Evolutionary conservation across 805 yeast genomes (phyloP), one percentile per base, ranked within the genome.

Genomic region (Candida orba): DNA sequence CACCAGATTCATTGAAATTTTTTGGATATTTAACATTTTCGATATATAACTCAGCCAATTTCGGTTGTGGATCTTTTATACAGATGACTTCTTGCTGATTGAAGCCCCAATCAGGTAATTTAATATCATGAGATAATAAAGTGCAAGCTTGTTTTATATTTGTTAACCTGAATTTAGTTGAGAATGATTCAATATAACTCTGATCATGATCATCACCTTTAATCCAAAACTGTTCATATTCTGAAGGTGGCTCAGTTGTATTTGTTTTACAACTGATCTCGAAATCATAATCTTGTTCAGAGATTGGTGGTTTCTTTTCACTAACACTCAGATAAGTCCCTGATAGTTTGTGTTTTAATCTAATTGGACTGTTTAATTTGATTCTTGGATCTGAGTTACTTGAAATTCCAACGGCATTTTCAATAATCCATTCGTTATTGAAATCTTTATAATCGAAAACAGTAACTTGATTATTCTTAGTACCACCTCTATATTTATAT

Each of bases 21-120:
- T 41, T 29, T 38, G 55, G 55, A 39, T 64, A 53, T 23, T 60
- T 58, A 53, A 83, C 82, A 46, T 65, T 65, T 58, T 89, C 96
- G 50, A 90, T 65, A 54, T 69, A 77, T 85, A 95, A 90, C 39
- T 81, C 62, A 1, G 95, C 73, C 58, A 82, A 78, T 24, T 77
- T 76, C 43, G 71, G 60, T 15, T 78, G 76, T 13, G 97, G 93
- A 24, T 76, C 77, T 41, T 80, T 81, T 42, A 88, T 74, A 62
- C 99, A 93, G 34, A 88, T 66, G 10, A 91, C 95, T 68, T 93
- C 99, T 64, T 84, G 86, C 60, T 89, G 96, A 46, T 72, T 72
- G 53, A 73, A 75, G 2, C 85, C 97, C 95, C 95, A 85, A 8
- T 71, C 73, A n/a, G 96, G 96, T 34, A 93, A 68, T 57, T 71